Evolutionary conservation across 345 rosid genomes (phyloP), one percentile per base, ranked within the genome.

Genomic region (Eucalyptus cladocalyx): DNA sequence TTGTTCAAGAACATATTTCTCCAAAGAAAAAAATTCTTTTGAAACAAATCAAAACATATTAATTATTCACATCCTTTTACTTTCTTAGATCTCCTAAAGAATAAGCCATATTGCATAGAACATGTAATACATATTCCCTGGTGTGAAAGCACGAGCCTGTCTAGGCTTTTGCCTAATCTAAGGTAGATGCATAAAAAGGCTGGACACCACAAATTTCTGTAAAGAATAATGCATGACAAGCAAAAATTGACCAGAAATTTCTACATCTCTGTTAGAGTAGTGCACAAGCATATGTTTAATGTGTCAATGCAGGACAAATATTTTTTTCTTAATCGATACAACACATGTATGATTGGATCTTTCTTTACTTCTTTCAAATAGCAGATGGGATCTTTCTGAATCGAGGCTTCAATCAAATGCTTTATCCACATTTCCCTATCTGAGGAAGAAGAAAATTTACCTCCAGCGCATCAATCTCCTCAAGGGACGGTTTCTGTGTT

Each of bases 381-480:
- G 83, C 47, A 76, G 85, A 76, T 11, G 85, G 83, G 28, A 76
- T 76, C 47, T 76, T 40, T 76, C 85, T 76, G 47, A 21, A 76
- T 76, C 16, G 4, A 76, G 83, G 85, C 47, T 76, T 76, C 47
- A 76, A 86, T 40, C 47, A 30, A 88, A 80, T 72, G 49, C 48
- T 11, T 76, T 76, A 40, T 76, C 47, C 30, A 14, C 13, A 18
- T 69, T 69, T 67, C 13, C 80, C 43, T 40, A 76, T 40, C 47
- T 21, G 40, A 23, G 88, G 87, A 85, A 69, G 72, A 51, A 88
- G 89, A 67, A 92, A 51, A 76, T 86, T 90, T 53, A 96, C 99
- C 99, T 97, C 99, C 87, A 98, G 92, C 80, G 99, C 99, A 93
- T 98, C 99, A 11, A 98, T 96, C 94, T 98, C 99, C 95, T 98